These are phyloP conservation scores for Trypanosomatidae sp. DNA, from an alignment of 208 protist genomes.

Conservation along the genomic window DNA sequence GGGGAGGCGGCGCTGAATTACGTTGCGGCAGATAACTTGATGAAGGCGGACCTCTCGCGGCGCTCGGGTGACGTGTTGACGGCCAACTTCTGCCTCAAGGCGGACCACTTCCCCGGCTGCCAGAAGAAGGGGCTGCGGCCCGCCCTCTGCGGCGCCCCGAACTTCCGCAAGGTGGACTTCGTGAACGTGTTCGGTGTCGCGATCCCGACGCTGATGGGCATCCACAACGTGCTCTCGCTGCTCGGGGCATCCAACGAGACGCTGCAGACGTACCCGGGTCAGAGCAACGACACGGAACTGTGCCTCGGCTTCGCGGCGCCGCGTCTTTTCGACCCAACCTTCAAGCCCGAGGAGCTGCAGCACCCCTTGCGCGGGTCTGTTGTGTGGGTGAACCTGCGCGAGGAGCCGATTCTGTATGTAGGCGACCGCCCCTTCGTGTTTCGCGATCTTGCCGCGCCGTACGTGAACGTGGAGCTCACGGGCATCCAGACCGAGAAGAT, in stretches of 20 bases:
- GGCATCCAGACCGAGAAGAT: constrained; percentile 86
- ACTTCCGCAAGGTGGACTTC: constrained; percentile 82
- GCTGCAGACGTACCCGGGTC: constrained; percentile 60
- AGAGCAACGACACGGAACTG: constrained; percentile 79
- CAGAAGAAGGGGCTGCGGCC: constrained; percentile 88
- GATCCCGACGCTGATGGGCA: constrained; percentile 79
- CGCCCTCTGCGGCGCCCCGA: constrained; percentile 81
- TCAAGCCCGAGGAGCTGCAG: constrained; percentile 61
- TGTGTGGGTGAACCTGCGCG: constrained; percentile 88
- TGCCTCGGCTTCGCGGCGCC: constrained; percentile 76
- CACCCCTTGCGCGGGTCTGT: constrained; percentile 75
- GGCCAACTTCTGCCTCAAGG: constrained; percentile 87
- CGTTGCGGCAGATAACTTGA: constrained; percentile 60
- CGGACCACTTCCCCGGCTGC: constrained; percentile 90
- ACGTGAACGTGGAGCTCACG: constrained; percentile 90
- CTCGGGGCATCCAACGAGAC: constrained; percentile 78
- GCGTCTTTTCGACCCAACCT: constrained; percentile 72
- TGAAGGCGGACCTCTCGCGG: constrained; percentile 70
- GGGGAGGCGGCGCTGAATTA: constrained; percentile 73
- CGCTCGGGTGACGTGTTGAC: constrained; percentile 83
- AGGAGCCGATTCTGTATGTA: constrained; percentile 89
- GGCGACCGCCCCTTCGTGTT: constrained; percentile 88
- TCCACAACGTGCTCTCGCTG: constrained; percentile 89
- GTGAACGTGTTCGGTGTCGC: constrained; percentile 89
- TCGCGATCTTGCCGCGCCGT: constrained; percentile 76